Evolutionary conservation across 2,329 filamentous ascomycete species (phyloP).

Genomic region (Neonectria punicea): DNA sequence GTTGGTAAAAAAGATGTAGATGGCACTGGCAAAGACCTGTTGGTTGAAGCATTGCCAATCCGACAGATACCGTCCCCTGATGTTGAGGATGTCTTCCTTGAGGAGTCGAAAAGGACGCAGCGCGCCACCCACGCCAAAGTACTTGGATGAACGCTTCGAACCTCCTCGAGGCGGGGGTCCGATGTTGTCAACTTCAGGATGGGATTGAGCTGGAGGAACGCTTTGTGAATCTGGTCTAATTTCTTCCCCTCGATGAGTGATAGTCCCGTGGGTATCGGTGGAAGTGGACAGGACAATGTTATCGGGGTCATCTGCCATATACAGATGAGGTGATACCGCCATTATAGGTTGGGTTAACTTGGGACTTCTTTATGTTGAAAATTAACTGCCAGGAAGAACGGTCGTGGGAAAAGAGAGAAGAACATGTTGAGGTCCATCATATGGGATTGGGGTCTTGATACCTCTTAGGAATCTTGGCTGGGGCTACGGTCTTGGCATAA

Average conservation of each 20-base stretch:
- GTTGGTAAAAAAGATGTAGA: conserved; percentile 76
- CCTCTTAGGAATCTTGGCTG: background rate
- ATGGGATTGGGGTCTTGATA: background rate
- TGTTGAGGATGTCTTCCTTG: conserved; percentile 58
- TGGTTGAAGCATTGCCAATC: conserved; percentile 72
- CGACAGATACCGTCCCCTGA: conserved; percentile 59
- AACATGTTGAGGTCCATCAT: background rate
- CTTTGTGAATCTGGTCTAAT: conserved; percentile 18
- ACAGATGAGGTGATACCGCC: background rate
- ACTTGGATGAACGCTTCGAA: conserved; percentile 15
- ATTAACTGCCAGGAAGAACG: background rate
- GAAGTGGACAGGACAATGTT: background rate
- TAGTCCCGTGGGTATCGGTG: conserved; percentile 16
- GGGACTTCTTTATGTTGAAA: background rate
- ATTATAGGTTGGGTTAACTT: background rate
- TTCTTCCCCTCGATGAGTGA: conserved; percentile 23
- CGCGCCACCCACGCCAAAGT: conserved; percentile 52
- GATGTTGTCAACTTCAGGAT: background rate
- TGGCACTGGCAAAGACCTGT: conserved; percentile 69
- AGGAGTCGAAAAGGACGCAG: conserved; percentile 64
- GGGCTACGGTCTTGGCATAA: conserved; percentile 15
- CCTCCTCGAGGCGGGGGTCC: background rate
- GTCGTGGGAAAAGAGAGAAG: background rate
- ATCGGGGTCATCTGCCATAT: background rate
- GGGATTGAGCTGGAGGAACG: background rate